Evolutionary conservation across 176 grass and related monocot species (phyloP), one percentile per base, ranked within the genome.

Genomic region (Themeda triandra): DNA sequence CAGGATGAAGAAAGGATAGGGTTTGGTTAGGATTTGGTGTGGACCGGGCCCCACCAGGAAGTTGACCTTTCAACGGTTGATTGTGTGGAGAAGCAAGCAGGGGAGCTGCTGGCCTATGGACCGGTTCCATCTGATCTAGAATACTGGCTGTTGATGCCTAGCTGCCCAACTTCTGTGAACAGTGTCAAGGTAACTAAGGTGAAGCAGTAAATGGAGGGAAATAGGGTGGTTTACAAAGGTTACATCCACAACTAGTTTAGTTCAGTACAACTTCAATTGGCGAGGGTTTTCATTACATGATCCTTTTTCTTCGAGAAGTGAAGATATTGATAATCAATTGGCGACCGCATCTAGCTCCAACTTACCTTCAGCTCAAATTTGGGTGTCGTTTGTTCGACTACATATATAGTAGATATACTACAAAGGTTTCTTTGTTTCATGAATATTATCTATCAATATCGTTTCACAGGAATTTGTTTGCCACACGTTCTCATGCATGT

Each of bases 21-120:
- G 85, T 71, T 75, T 75, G 84, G 80, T 80, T 54, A 21, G 37
- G 84, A 68, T 86, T 54, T 69, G 89, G 81, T 87, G 62, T 76
- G 69, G 13, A 29, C 30, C 8, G 69, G 89, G 39, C 4, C 62
- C 80, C 7, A 42, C 49, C 10, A 63, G 2, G 80, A 76, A 8
- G 39, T 71, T 84, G 89, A 84, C 69, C 69, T 80, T 87, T 83
- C 75, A 69, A 23, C 60, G 29, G 63, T 76, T 69, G 85, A 80
- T 84, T 75, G 80, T 40, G 63, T 31, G 23, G 75, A 27, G 49
- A 63, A 83, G 75, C 60, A 83, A 14, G 60, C 84, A 74, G 5
- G 27, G 33, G 5, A 29, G 60, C 4, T 66, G 84, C 65, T 71
- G 48, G 0, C 21, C 21, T n/a, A n/a, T n/a, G n/a, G n/a, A n/a